Evolutionary conservation across 805 yeast genomes (phyloP).

Genomic region (Torulaspora maleeae): DNA sequence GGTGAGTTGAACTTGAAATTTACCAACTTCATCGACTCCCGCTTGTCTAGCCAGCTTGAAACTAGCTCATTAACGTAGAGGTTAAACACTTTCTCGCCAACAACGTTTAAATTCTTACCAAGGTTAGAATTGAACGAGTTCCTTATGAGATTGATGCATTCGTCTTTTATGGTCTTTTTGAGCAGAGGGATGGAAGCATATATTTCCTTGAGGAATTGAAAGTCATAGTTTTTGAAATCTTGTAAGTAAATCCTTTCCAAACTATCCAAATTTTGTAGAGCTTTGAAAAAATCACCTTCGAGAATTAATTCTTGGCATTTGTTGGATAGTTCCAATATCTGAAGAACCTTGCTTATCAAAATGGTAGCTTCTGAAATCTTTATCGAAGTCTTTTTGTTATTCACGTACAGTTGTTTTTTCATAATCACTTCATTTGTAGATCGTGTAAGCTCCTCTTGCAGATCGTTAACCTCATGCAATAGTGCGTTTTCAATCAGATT

Average conservation of each 20-base stretch:
- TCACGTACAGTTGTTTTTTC: constrained; percentile 55
- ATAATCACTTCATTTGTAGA: constrained; percentile 64
- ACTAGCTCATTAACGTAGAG: constrained; percentile 58
- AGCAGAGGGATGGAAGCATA: constrained; percentile 72
- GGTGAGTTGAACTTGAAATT: constrained; percentile 75
- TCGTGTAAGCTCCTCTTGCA: constrained; percentile 54
- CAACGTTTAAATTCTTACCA: constrained; percentile 51
- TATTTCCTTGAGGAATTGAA: constrained; percentile 58
- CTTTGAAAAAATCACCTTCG: constrained; percentile 73
- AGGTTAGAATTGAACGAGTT: constrained; percentile 60
- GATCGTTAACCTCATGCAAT: constrained; percentile 48
- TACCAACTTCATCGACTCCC: constrained; percentile 48
- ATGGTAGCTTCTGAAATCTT: constrained; percentile 69
- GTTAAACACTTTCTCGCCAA: constrained; percentile 39
- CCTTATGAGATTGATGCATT: constrained; percentile 59
- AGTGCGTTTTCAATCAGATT: constrained; percentile 49
- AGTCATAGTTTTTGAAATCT: constrained; percentile 66
- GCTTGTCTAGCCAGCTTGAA: constrained; percentile 50
- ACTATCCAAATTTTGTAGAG: constrained; percentile 76
- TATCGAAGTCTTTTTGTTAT: constrained; percentile 55
- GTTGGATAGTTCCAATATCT: constrained; percentile 80
- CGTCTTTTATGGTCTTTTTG: constrained; percentile 66
- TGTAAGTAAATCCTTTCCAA: constrained; percentile 64
- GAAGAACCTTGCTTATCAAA: constrained; percentile 67
- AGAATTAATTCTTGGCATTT: constrained; percentile 76